These are phyloP conservation scores for Annulohypoxylon truncatum DNA, from an alignment of 2,329 filamentous ascomycete genomes.

Conservation along the genomic window DNA sequence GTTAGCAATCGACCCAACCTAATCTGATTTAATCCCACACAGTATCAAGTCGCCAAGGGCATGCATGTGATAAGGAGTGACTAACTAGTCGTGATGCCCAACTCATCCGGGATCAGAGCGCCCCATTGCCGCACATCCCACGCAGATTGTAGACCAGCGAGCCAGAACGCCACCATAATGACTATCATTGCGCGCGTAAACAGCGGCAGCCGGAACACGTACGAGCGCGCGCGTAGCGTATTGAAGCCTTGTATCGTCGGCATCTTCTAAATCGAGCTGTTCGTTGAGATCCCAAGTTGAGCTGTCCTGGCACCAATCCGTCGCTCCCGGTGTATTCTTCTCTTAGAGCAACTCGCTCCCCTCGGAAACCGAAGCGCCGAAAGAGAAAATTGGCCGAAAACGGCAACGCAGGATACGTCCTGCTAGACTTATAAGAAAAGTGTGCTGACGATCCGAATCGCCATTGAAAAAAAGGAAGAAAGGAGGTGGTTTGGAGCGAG, in stretches of 20 bases:
- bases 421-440: constrained; percentile 23
- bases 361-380: background rate
- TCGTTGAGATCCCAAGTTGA: background rate
- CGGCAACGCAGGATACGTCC: constrained; percentile 25
- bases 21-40: background rate
- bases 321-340: background rate
- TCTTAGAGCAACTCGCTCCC: background rate
- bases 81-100: constrained; percentile 77
- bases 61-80: constrained; percentile 37
- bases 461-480: constrained; percentile 29
- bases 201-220: constrained; percentile 85
- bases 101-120: constrained; percentile 79
- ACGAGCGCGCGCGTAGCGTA: constrained; percentile 79
- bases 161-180: constrained; percentile 75
- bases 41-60: background rate
- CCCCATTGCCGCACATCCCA: constrained; percentile 84
- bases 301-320: constrained; percentile 1
- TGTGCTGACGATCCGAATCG: constrained; percentile 22
- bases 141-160: constrained; percentile 73
- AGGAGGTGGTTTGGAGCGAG: constrained; percentile 5
- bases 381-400: constrained; percentile 2
- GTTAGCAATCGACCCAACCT: background rate
- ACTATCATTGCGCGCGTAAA: constrained; percentile 80
- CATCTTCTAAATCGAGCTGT: constrained; percentile 42
- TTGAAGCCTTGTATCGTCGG: constrained; percentile 67